Evolutionary conservation across 805 yeast genomes (phyloP).

Genomic region (Zygotorulaspora florentina): DNA sequence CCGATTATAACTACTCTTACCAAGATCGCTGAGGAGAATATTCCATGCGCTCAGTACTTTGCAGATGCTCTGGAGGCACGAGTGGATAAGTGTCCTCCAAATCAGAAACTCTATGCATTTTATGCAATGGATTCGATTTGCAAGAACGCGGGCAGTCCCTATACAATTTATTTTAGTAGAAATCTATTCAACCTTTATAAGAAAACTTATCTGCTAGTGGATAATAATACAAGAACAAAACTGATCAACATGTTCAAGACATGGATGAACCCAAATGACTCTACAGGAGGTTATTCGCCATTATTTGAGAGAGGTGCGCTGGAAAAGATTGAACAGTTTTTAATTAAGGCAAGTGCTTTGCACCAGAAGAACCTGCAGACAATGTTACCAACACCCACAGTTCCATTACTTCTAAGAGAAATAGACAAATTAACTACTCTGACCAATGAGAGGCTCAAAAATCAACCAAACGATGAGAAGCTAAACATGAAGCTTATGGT

Average conservation of each 20-base stretch:
- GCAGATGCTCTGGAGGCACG: conserved; percentile 70
- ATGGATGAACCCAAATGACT: conserved; percentile 66
- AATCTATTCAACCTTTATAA: conserved; percentile 60
- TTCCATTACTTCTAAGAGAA: conserved; percentile 32
- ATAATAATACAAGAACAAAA: conserved; percentile 68
- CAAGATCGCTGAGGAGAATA: conserved; percentile 79
- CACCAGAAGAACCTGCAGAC: conserved; percentile 35
- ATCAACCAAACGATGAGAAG: conserved; percentile 34
- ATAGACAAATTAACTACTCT: conserved; percentile 37
- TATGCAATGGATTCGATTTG: conserved; percentile 88
- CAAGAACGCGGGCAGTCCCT: conserved; percentile 87
- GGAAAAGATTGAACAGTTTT: conserved; percentile 67
- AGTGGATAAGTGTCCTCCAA: conserved; percentile 72
- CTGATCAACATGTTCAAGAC: conserved; percentile 76
- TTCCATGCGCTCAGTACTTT: conserved; percentile 70
- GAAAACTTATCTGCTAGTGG: conserved; percentile 72
- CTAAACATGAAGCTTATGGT: conserved; percentile 34
- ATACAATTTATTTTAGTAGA: conserved; percentile 73
- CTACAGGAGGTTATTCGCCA: conserved; percentile 39
- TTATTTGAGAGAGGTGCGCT: conserved; percentile 70
- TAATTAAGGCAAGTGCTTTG: conserved; percentile 54
- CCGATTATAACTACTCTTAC: conserved; percentile 88
- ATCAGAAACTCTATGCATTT: conserved; percentile 76
- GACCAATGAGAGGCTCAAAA: conserved; percentile 32
- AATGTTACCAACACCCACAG: conserved; percentile 31